Evolutionary conservation across 768 basidiomycete species (phyloP), one percentile per base, ranked within the genome.

Genomic region (Lenzites betulinus): DNA sequence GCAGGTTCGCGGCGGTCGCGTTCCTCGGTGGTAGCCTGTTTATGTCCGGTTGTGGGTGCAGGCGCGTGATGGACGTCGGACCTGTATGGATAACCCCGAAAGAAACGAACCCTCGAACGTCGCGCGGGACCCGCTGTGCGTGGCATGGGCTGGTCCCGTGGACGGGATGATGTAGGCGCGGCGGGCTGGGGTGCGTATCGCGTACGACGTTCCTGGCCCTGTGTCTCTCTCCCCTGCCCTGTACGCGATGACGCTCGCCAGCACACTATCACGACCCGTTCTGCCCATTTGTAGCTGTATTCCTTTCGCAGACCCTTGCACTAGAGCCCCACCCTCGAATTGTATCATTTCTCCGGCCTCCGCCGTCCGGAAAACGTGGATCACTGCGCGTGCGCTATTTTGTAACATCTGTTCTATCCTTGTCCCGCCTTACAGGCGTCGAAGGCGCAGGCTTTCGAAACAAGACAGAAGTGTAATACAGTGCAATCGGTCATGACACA

Each of bases 21-120:
- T 49, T n/a, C 47, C 41, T 50, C 60, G 60, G 60, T 43, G 54
- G 50, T 62, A 62, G 55, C 60, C 54, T 50, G 36, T 26, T 57
- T 62, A 62, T 62, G 44, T 62, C 60, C 60, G 60, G 36, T 56
- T 51, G 49, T 57, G 55, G 55, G 55, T 50, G 55, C 47, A 57
- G 36, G 55, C 18, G 18, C 42, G n/a, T 42, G 30, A 33, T 42
- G 41, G 41, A 16, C 41, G 16, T 46, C 12, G 44, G 44, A 42
- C 25, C n/a, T 47, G 22, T 36, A 33, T 44, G 35, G 20, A 20
- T 28, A 4, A 18, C 38, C 18, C 35, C 55, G 48, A 36, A 26
- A 42, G 55, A 50, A 50, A 57, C 20, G 48, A 49, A 47, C 55
- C 48, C 48, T 50, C n/a, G 48, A 57, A 59, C 46, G 46, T 54